Base-by-base conservation (phyloP, 2,329 filamentous ascomycete species). In the Colletotrichum camelliae region DNA sequence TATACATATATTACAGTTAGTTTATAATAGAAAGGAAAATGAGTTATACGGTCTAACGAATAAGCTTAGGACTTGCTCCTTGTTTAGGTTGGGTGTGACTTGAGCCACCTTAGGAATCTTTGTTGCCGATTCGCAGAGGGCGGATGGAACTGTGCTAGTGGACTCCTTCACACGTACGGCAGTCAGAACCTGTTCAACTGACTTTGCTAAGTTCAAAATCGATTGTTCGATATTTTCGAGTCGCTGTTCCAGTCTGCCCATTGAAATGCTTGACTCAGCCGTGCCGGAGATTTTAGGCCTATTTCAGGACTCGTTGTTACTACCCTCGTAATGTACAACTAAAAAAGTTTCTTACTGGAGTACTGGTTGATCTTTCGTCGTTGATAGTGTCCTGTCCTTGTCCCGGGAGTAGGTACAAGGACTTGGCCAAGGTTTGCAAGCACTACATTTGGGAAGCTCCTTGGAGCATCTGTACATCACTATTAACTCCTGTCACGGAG, bases 371-470 rank as follows among this genome's bases (percentile, higher is more conserved):
- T 52, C 43, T 52, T 52, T 52, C n/a, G 10, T 52, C n/a, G 6
- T 52, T 31, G 35, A 21, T 2, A 27, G 2, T 9, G 33, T 7
- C 12, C 4, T 8, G 7, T 52, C 21, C 21, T 60, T 72, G n/a
- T 72, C 70, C 16, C 70, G 64, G 10, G 64, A 60, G 27, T 72
- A 72, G 18, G 67, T 18, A 35, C 70, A 72, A 24, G 13, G 31
- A 16, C 70, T 29, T 7, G 70, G 55, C 70, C 70, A 72, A 31
- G 70, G 70, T 18, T 67, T 55, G 52, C 64, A 72, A 12, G 70
- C 70, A 21, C 70, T 52, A 33, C 70, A 72, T 29, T 72, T 72
- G n/a, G 70, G 70, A 12, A 68, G 29, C n/a, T 72, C 70, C 27
- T 55, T 68, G 9, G 70, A 72, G 52, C 70, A 72, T 31, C 70